Evolutionary conservation across 176 grass and related monocot genomes (phyloP), one percentile per base, ranked within the genome.

Genomic region (Eremochloa ophiuroides): DNA sequence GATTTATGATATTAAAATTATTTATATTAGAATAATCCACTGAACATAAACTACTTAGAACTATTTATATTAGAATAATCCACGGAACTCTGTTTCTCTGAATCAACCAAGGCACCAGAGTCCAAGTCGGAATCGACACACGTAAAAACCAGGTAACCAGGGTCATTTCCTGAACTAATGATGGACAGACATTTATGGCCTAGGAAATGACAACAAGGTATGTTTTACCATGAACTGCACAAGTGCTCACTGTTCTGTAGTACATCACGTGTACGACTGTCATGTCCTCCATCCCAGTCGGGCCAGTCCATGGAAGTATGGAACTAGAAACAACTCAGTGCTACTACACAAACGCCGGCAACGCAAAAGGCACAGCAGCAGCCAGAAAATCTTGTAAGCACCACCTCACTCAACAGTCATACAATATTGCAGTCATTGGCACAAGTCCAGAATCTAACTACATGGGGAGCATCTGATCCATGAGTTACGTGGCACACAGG

Each of bases 321-420:
- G 76, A 69, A 68, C 69, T 75, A 71, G 71, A 71, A 75, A 55
- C 44, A 27, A 75, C 75, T 80, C 33, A 62, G 10, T 7, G 60
- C 69, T 74, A 34, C 14, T 27, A 75, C 48, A 75, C 12, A 62
- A 9, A 60, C 42, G 41, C 7, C 11, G 10, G 28, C 30, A 38
- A 74, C 74, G 15, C 3, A 11, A 88, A 84, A 62, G 69, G 43
- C 41, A 42, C 5, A 26, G 16, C 12, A 75, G 20, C 18, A 53
- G 10, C 26, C 62, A 69, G 53, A 58, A n/a, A 56, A 62, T 43
- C 70, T 0, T 62, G 69, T 53, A 70, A 17, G 51, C 85, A 42
- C 61, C 51, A 56, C 31, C 17, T 47, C 34, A 71, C 3, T 62
- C 27, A 50, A 55, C 53, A 62, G 26, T 22, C 62, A 69, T 16